A percentile compares a stretch with the other conserved stretches of the same genome.
phyloP scores from a whole-genome alignment of 1,284 basidiomycete species.

The Binderoboletus segoi region DNA sequence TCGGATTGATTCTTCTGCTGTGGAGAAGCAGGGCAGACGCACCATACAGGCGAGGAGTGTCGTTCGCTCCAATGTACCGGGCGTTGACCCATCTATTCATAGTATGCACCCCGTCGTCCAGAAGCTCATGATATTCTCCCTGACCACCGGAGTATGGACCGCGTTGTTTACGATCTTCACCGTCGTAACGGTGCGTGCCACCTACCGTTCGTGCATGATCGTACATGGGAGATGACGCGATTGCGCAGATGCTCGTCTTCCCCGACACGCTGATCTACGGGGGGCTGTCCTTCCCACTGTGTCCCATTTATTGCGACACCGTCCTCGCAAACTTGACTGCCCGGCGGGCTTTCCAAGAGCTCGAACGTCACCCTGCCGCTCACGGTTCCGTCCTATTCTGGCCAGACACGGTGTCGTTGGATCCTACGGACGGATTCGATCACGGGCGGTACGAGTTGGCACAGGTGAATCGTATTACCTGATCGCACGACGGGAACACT shows the following conservation, averaged over 20 bases:
- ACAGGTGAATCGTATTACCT: slow-evolving; percentile 1
- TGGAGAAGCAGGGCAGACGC: slow-evolving; percentile 22
- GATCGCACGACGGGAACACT: not conserved
- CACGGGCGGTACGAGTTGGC: slow-evolving; percentile 1
- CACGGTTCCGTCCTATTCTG: slow-evolving; percentile 9
- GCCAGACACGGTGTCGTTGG: slow-evolving; percentile 2
- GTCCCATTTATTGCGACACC: slow-evolving; percentile 36
- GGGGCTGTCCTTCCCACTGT: slow-evolving; percentile 32
- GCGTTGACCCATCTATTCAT: not conserved
- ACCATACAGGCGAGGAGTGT: slow-evolving; percentile 13
- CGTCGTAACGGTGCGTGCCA: slow-evolving; percentile 16
- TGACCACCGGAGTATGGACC: slow-evolving; percentile 25
- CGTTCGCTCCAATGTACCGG: not conserved
- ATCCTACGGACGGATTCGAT: not conserved
- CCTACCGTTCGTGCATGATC: not conserved
- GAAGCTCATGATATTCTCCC: slow-evolving; percentile 21
- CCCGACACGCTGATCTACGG: slow-evolving; percentile 19
- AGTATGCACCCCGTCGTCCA: slow-evolving; percentile 25
- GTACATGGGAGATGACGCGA: not conserved
- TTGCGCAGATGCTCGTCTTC: slow-evolving; percentile 15
- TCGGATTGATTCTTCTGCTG: slow-evolving; percentile 15
- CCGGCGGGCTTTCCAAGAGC: slow-evolving; percentile 15
- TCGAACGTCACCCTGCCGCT: slow-evolving; percentile 4
- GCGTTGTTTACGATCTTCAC: slow-evolving; percentile 20
- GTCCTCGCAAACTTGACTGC: slow-evolving; percentile 36